Evolutionary conservation across 768 basidiomycete genomes (phyloP), one percentile per base, ranked within the genome.

Genomic region (Mycena galericulata): DNA sequence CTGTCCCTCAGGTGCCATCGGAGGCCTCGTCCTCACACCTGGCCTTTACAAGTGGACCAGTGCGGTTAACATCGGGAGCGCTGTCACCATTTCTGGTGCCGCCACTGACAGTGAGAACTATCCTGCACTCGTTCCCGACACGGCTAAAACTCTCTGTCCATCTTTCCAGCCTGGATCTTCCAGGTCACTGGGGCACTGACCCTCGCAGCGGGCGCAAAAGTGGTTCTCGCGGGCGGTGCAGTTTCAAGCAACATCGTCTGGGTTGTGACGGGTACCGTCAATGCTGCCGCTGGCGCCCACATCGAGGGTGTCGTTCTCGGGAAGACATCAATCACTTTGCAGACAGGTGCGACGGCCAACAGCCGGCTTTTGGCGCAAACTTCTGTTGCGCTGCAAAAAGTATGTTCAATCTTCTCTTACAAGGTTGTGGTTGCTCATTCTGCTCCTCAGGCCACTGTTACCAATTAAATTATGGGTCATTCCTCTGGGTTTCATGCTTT

Each of bases 301-400:
- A 9, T 51, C 50, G 50, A 51, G n/a, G 50, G 50, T n/a, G 50
- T 51, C 20, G 17, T 51, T n/a, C 50, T 51, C 18, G 50, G 50
- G 20, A 29, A 30, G 27, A 51, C 50, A 3, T 29, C 27, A 17
- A 51, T 51, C 32, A 30, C 6, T 30, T 22, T 51, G 50, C 50
- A 7, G 15, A 51, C 50, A 11, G 50, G 50, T 8, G 50, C 50
- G 4, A 17, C 50, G 8, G 50, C 50, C 27, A 51, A 51, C 32
- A 30, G 50, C 50, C 50, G 50, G 12, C 50, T 51, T 8, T 22
- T 51, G 14, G 8, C 50, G 8, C 50, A 51, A 17, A 51, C 50
- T 14, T 51, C 50, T 34, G 27, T 51, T 29, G 26, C 50, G 14
- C 50, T 51, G 10, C 50, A 51, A n/a, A 29, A 51, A 29, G 50